phyloP scores from a whole-genome alignment of 371 early-diverging fungal species.

The Coemansia linderi region DNA sequence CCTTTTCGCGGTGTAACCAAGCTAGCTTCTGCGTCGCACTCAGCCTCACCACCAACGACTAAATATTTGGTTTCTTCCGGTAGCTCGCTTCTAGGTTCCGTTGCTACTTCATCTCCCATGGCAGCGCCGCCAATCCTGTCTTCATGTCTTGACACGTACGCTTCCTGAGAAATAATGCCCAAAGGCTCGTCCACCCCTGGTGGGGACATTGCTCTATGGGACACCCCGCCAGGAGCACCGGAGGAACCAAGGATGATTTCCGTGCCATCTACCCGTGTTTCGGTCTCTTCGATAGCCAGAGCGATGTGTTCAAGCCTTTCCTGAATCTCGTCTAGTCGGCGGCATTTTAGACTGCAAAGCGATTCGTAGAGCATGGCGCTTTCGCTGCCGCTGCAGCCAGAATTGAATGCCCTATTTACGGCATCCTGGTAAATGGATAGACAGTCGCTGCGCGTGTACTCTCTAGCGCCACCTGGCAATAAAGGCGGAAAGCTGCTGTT shows the following conservation, averaged over 20 bases:
- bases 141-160: not conserved
- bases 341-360: constrained; percentile 16
- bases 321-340: constrained; percentile 33
- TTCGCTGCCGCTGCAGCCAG: not conserved
- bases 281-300: not conserved
- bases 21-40: not conserved
- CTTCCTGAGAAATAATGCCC: not conserved
- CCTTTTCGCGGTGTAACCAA: not conserved
- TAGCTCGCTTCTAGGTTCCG: not conserved
- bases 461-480: not conserved
- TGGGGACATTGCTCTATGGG: no score
- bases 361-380: constrained; percentile 8
- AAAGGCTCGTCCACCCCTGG: not conserved
- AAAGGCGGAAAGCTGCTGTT: not conserved
- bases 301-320: constrained; percentile 17
- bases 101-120: not conserved
- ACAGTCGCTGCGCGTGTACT: constrained; percentile 28
- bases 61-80: not conserved
- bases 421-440: constrained; percentile 22
- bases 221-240: not conserved
- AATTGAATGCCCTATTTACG: not conserved
- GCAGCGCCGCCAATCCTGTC: not conserved
- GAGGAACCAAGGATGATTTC: not conserved
- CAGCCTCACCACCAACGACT: not conserved
- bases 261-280: not conserved